phyloP scores from a whole-genome alignment of 1,284 basidiomycete species.

The Caloboletus firmus region DNA sequence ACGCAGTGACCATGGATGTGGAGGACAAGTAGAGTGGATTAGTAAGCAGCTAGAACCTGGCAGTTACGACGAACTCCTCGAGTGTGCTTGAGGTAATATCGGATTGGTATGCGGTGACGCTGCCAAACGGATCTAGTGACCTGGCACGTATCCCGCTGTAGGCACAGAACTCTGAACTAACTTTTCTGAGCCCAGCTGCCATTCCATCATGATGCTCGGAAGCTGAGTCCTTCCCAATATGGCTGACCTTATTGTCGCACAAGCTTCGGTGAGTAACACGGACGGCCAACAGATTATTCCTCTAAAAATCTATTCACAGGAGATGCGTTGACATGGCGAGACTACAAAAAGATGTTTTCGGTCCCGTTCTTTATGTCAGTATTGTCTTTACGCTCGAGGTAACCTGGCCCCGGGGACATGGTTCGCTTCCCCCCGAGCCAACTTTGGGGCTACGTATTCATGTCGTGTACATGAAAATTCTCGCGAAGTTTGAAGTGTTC shows the following conservation, averaged over 20 bases:
- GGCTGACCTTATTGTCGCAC: constrained; percentile 30
- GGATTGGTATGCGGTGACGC: not conserved
- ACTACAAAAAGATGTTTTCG: constrained; percentile 42
- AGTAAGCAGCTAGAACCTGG: constrained; percentile 12
- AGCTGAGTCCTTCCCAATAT: constrained; percentile 22
- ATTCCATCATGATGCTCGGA: not conserved
- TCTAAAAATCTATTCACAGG: constrained; percentile 28
- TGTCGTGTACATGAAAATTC: constrained; percentile 29
- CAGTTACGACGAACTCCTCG: not conserved
- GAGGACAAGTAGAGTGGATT: constrained; percentile 8
- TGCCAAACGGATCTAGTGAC: not conserved
- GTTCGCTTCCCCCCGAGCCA: constrained; percentile 17
- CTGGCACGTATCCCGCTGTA: not conserved
- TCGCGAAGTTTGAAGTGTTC: constrained; percentile 31
- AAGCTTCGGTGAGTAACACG: constrained; percentile 27
- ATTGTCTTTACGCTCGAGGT: constrained; percentile 42
- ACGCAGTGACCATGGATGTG: constrained; percentile 11
- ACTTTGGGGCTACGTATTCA: constrained; percentile 28
- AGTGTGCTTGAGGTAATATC: not conserved
- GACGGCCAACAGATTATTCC: constrained; percentile 25
- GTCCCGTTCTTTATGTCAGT: constrained; percentile 44
- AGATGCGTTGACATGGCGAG: constrained; percentile 62
- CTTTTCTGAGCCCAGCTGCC: constrained; percentile 6
- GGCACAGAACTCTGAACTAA: constrained; percentile 1
- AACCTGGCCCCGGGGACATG: constrained; percentile 23